Evolutionary conservation across 768 basidiomycete genomes (phyloP), one percentile per base, ranked within the genome.

Genomic region (Leucocoprinus birnbaumii): DNA sequence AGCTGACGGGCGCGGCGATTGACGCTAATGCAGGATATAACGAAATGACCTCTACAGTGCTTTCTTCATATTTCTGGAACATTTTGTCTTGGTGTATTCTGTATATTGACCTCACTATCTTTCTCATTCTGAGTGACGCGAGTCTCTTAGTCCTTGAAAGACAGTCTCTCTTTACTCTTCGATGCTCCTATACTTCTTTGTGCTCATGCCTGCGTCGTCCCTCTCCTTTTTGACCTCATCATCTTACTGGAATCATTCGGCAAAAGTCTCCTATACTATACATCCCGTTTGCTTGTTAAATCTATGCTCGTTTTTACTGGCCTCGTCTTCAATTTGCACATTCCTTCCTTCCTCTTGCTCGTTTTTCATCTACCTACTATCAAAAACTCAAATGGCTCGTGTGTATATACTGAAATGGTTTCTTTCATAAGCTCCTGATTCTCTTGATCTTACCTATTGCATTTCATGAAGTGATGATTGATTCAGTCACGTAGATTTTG

Each of bases 1-100:
- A 61, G 72, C 75, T 62, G 74, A 76, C 61, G 73, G 75, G 62
- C 68, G 75, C 60, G 70, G 71, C 58, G 68, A 69, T 60, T 68
- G 65, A 67, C 68, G 55, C 40, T 59, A 42, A 54, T 40, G 45
- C 24, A 46, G 27, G 43, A 45, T 25, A 45, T 50, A 51, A 19
- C 48, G 34, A 42, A 10, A 22, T 16, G 27, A 43, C 40, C 13
- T 21, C 8, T 31, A 31, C 35, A 41, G 50, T 42, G 42, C 53
- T 59, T 56, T 58, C 52, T 57, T 31, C 41, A 55, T 35, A 31
- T 31, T 38, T 42, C 35, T 48, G 52, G 55, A 56, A 53, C 40
- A 53, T 46, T 48, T 42, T 53, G 58, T 61, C 57, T 58, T 55
- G 54, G 46, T 41, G 19, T 55, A 41, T 48, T 43, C 41, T 55